Evolutionary conservation across 768 basidiomycete genomes (phyloP), one percentile per base, ranked within the genome.

Genomic region (Antrodiella citrinella): DNA sequence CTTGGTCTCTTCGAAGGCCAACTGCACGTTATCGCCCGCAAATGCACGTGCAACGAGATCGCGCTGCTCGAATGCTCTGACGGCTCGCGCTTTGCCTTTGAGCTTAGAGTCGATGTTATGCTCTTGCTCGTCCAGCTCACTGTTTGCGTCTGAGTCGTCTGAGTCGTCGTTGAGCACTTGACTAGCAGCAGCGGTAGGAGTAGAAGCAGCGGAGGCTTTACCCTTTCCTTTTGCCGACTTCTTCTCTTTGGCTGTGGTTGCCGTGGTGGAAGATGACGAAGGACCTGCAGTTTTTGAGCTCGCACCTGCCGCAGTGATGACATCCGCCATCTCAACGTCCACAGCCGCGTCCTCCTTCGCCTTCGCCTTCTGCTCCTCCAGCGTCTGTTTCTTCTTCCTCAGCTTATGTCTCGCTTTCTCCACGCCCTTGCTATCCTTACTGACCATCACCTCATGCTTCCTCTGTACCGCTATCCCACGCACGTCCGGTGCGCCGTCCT

Each of bases 11-110:
- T 82, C 84, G 61, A 99, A 99, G 49, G 87, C 85, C 68, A 87
- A 82, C 4, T 96, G 82, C 25, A 98, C 95, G 56, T 98, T 91
- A 65, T 99, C 96, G 2, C 92, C 94, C 1, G 94, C 95, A 70
- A 99, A 99, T 0, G 96, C 96, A 49, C 82, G 81, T 1, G 93
- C 89, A 11, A 99, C 93, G 11, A 98, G 73, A 56, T 98, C 92
- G 35, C 90, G 76, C 65, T 98, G 95, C 63, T 88, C 75, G 68
- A 97, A 92, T 0, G 88, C 86, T 47, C 75, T 77, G 0, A 79
- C 63, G 20, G 70, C 70, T 44, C 61, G 65, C 39, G 57, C 56
- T 60, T 71, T 47, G 47, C 67, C 62, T 26, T 72, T 80, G 50
- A 62, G 70, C 60, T 75, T 82, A 40, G 65, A 60, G 56, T 44